A percentile compares a stretch with the other conserved stretches of the same genome.
Conservation (phyloP, 768 basidiomycete genomes). For the Phanerochaete sordida region DNA sequence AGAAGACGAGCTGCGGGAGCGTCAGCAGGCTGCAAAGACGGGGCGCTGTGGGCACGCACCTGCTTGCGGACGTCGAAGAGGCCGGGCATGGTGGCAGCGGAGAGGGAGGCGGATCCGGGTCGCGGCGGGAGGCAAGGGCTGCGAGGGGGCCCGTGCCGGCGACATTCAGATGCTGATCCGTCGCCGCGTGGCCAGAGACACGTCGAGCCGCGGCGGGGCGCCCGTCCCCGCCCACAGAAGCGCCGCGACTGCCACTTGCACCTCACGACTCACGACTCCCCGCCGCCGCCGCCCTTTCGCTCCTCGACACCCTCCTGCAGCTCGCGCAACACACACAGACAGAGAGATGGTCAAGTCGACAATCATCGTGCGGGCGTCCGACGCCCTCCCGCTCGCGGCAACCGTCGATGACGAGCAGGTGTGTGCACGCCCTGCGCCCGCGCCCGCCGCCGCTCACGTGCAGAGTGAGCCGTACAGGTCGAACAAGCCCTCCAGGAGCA, state of each 20-base stretch:
- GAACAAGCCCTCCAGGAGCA: slow-evolving; percentile 93
- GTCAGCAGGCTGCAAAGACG: not conserved
- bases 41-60: slow-evolving; percentile 31
- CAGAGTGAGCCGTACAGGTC: slow-evolving; percentile 49
- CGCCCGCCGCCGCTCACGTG: not conserved
- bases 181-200: slow-evolving; percentile 2
- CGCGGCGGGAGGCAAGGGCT: too few relatives aligned
- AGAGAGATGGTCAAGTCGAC: slow-evolving; percentile 79
- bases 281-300: not conserved
- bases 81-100: not conserved
- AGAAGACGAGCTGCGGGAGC: slow-evolving; percentile 85
- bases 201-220: slow-evolving; percentile 9
- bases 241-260: not conserved
- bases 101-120: too few relatives aligned
- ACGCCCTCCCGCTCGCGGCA: slow-evolving; percentile 88
- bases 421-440: not conserved
- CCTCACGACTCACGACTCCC: not conserved
- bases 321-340: too few relatives aligned
- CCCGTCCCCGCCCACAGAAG: not conserved
- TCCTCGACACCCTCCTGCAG: not conserved
- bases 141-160: too few relatives aligned
- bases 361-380: slow-evolving; percentile 78
- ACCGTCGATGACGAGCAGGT: slow-evolving; percentile 98
- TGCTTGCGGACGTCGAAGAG: slow-evolving; percentile 71
- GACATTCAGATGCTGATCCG: too few relatives aligned